Base-by-base conservation (phyloP, 495 filamentous ascomycete species). In the Beverwykella pulmonaria region DNA sequence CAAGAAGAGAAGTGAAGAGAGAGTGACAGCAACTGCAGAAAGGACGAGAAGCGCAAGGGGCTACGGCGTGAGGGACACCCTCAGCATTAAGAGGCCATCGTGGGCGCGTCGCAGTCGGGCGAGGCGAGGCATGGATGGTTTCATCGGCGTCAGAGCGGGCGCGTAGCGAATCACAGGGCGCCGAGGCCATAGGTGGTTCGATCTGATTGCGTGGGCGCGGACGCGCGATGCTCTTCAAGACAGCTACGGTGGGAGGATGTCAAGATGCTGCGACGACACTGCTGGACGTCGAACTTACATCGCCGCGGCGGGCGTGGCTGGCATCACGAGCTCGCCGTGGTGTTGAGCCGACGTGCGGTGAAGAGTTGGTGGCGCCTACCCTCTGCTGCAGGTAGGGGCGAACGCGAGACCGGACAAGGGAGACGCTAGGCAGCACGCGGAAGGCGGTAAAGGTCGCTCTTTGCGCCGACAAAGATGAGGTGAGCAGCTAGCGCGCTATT, bases 41-140 rank as follows among this genome's bases (percentile, higher is more conserved):
- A 34, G 30, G 53, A 19, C 26, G 46, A 34, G 55, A 47, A 46
- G 23, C 14, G 59, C 57, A 66, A 61, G 41, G 48, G 48, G 32
- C n/a, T 19, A 30, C 12, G 60, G 41, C 34, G 26, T 14, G 15
- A n/a, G 39, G 69, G 30, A 59, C 23, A 47, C 48, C 57, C 49
- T 44, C n/a, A 71, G 70, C 70, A 68, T 71, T 63, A 68, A 63
- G 61, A 71, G 49, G 49, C 19, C 39, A 20, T 47, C 39, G 57
- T 34, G 58, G 70, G 49, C 60, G 56, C 55, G 70, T 72, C 56
- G 55, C 64, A 72, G 61, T 56, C 25, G 48, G 36, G 49, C 23
- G 36, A 32, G 26, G 34, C 66, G 65, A 69, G 52, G 62, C 70
- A 48, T 8, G 22, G 0, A n/a, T 26, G 19, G 70, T 69, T 66